Percentiles rank a stretch among this genome's conserved stretches.
These are phyloP conservation scores for Handroanthus guayacan DNA, from an alignment of 257 asterid species.

Conservation along the genomic window DNA sequence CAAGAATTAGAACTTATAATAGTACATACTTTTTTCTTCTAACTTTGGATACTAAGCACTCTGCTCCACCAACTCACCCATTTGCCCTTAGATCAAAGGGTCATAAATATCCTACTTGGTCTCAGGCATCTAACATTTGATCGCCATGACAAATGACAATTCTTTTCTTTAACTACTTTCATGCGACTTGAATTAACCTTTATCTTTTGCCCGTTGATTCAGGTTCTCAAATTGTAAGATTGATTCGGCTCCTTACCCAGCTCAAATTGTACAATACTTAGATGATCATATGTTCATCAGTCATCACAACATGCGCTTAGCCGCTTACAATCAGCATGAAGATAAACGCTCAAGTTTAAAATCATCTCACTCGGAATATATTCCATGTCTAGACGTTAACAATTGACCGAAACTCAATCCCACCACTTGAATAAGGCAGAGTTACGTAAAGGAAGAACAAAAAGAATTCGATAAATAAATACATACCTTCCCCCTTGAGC, in stretches of 20 bases:
- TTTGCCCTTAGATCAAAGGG: background rate
- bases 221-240: background rate
- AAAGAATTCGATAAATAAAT: background rate
- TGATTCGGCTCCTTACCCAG: background rate
- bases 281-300: background rate
- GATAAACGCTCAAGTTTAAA: background rate
- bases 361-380: background rate
- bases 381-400: background rate
- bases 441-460: background rate
- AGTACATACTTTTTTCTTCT: too few relatives aligned
- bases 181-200: background rate
- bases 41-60: too few relatives aligned
- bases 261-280: background rate
- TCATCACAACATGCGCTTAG: too few relatives aligned
- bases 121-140: background rate
- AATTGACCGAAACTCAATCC: background rate
- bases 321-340: background rate
- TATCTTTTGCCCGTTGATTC: background rate
- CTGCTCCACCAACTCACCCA: background rate
- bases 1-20: too few relatives aligned
- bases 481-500: conserved; percentile 94
- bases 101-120: background rate
- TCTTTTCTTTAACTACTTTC: background rate
- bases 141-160: background rate
- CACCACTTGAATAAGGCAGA: background rate